Base-by-base conservation (phyloP, 805 yeast species). In the Lipomyces yamanashiensis region DNA sequence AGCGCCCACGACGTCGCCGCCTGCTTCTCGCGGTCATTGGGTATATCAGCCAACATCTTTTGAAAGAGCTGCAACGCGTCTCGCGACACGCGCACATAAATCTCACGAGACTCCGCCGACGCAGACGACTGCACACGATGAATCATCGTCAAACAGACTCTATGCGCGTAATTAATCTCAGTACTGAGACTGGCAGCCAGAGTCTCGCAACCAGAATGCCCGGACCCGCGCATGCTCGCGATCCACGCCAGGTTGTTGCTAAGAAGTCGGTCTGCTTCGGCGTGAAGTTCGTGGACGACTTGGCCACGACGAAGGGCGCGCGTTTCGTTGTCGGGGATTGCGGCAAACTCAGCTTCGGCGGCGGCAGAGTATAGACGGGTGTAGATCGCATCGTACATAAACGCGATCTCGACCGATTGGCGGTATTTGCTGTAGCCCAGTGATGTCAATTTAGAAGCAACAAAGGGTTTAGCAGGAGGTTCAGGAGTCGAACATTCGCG, bases 1-100 rank as follows among this genome's bases (percentile, higher is more conserved):
- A 64, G 54, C 13, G 67, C 66, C 66, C 66, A 61, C 23, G 67
- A 64, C 15, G 65, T 61, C 3, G 60, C 61, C n/a, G 59, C 62
- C 12, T 55, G 52, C 36, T 50, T 40, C 19, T 51, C 66, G 21
- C 39, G 45, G 28, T 39, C 58, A 17, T 34, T 58, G 9, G 64
- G 62, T 28, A 62, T 58, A 17, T 28, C 59, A 10, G 47, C 65
- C 13, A 64, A 56, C 17, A 61, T 64, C 28, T 61, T 39, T 43
- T 54, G 39, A 53, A 61, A 64, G 12, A 61, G 43, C 12, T 21
- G 41, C 36, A 64, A 47, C 12, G 67, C 67, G 34, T 64, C 66
- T 7, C 67, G 54, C n/a, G 66, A 61, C 17, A 52, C 62, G 17
- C 58, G 52, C 34, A 61, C 52, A 39, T 64, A 61, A 7, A 57